Conservation (phyloP, 148 eudicot species). For the Rhododendron simsii region DNA sequence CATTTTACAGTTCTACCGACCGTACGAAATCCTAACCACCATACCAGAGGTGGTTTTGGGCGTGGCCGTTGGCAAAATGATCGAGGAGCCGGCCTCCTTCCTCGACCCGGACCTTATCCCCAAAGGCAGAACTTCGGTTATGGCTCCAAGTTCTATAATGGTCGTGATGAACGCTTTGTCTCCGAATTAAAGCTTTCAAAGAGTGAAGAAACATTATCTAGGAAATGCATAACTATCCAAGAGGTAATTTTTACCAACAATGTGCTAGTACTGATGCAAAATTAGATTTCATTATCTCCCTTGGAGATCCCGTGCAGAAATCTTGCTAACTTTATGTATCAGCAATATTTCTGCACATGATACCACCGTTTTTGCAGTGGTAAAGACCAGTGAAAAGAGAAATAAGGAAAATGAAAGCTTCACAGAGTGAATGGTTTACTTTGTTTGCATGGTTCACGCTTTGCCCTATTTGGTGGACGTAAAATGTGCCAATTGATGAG, state of each 20-base stretch:
- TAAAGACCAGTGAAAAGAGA: background rate
- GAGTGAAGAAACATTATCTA: conserved; percentile 90
- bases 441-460: background rate
- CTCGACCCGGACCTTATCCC: conserved; percentile 80
- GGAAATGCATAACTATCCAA: conserved; percentile 65
- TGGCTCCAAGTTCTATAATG: conserved; percentile 39
- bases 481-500: background rate
- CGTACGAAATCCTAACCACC: conserved; percentile 52
- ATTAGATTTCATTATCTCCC: background rate
- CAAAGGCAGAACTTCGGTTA: conserved; percentile 62
- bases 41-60: conserved; percentile 63
- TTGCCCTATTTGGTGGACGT: background rate
- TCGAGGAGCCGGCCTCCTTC: conserved; percentile 94
- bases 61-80: conserved; percentile 95
- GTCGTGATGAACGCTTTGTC: conserved; percentile 92
- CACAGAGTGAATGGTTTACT: background rate
- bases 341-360: background rate
- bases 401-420: background rate
- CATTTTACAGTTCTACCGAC: conserved; percentile 64
- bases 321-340: background rate
- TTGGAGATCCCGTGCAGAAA: background rate
- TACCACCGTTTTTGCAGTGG: background rate
- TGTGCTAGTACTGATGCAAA: background rate
- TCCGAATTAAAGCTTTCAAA: conserved; percentile 82
- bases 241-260: conserved; percentile 44